Percentiles rank a stretch among this genome's conserved stretches.
phyloP scores from a whole-genome alignment of 345 rosid genomes.

The Citrus reticulata region DNA sequence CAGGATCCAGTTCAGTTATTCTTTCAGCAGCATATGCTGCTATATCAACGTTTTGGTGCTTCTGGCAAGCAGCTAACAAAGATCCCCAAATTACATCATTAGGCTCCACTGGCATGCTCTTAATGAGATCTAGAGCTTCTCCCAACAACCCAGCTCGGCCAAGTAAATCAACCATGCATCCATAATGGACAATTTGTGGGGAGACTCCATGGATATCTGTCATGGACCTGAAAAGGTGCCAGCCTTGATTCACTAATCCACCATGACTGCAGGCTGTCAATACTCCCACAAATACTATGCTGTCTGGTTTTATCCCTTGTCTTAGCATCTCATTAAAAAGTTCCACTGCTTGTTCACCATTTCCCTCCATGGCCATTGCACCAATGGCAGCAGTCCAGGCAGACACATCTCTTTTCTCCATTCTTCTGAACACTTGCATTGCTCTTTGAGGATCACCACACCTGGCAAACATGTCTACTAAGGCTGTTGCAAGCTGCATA shows the following conservation, averaged over 20 bases:
- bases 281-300: conserved; percentile 41
- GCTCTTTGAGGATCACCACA: conserved; percentile 63
- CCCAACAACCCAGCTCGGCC: conserved; percentile 59
- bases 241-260: conserved; percentile 56
- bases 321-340: conserved; percentile 49
- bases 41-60: conserved; percentile 42
- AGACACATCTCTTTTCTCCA: conserved; percentile 54
- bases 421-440: conserved; percentile 39
- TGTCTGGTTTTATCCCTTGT: conserved; percentile 56
- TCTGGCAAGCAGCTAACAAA: conserved; percentile 58
- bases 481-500: conserved; percentile 47
- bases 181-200: conserved; percentile 57
- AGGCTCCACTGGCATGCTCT: conserved; percentile 54
- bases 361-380: conserved; percentile 58
- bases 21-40: conserved; percentile 51
- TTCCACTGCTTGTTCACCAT: conserved; percentile 39
- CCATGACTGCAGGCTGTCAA: conserved; percentile 63
- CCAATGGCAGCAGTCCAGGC: conserved; percentile 77
- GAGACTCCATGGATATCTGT: conserved; percentile 38
- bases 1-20: conserved; percentile 32
- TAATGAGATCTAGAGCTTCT: conserved; percentile 50
- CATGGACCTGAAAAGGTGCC: conserved; percentile 53
- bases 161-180: conserved; percentile 70
- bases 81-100: conserved; percentile 70
- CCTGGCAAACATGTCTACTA: conserved; percentile 65